phyloP scores from a whole-genome alignment of 1,139 yeast species.

The Taphrina populina region DNA sequence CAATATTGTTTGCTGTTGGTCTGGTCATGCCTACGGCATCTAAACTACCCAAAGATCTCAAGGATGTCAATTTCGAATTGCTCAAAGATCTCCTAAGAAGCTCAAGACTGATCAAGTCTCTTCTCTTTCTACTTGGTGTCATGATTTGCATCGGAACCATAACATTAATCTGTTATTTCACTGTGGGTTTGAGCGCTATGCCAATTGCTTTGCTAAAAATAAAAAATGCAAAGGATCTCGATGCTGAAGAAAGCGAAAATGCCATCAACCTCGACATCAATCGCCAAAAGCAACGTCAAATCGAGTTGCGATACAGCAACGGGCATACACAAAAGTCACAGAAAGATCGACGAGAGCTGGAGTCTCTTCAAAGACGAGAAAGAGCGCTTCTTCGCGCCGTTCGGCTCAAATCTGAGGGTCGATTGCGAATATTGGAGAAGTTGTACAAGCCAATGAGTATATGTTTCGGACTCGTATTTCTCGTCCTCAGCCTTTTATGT shows the following conservation, averaged over 20 bases:
- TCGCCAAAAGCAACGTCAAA: conserved; percentile 40
- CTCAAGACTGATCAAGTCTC: conserved; percentile 18
- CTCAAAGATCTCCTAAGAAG: conserved; percentile 12
- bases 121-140: conserved; percentile 38
- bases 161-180: conserved; percentile 37
- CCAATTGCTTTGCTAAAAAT: conserved; percentile 37
- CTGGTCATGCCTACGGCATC: conserved; percentile 37
- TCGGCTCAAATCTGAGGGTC: conserved; percentile 37
- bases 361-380: conserved; percentile 40
- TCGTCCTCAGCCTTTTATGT: conserved; percentile 35
- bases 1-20: conserved; percentile 37
- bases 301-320: conserved; percentile 39
- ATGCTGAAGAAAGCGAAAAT: conserved; percentile 36
- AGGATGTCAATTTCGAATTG: conserved; percentile 12
- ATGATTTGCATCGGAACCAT: conserved; percentile 39
- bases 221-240: conserved; percentile 34
- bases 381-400: conserved; percentile 39
- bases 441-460: conserved; percentile 37
- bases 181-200: conserved; percentile 38
- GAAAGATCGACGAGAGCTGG: conserved; percentile 40
- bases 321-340: conserved; percentile 38
- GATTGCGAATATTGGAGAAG: conserved; percentile 35
- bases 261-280: conserved; percentile 39
- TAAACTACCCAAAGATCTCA: conserved; percentile 1
- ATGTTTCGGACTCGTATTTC: conserved; percentile 35